Conservation (phyloP, 2,329 filamentous ascomycete genomes). For the Xylariaceae sp. region DNA sequence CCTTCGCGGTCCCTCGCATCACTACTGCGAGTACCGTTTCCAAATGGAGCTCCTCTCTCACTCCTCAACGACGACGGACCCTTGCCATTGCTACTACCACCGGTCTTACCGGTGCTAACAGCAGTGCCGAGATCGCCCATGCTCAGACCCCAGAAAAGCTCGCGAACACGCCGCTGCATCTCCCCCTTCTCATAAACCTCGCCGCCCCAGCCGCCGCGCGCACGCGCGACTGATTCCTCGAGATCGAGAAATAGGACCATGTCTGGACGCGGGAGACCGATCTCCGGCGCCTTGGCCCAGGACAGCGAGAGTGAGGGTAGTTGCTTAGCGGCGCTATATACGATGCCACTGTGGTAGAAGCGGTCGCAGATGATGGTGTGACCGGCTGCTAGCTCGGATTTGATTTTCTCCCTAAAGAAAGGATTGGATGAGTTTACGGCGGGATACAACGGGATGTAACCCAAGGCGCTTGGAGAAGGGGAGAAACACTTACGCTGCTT, state of each 20-base stretch:
- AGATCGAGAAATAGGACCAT: constrained; percentile 83
- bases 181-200: constrained; percentile 83
- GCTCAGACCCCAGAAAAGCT: constrained; percentile 60
- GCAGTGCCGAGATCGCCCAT: constrained; percentile 40
- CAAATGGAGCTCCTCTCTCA: constrained; percentile 6
- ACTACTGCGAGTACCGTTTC: constrained; percentile 16
- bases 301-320: constrained; percentile 62
- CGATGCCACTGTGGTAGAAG: constrained; percentile 91
- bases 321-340: constrained; percentile 85
- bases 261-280: constrained; percentile 83
- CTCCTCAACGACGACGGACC: constrained; percentile 8
- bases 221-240: constrained; percentile 63
- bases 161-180: constrained; percentile 75
- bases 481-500: constrained; percentile 48
- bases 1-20: constrained; percentile 12
- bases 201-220: constrained; percentile 78
- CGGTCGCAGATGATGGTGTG: constrained; percentile 80
- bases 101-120: constrained; percentile 10
- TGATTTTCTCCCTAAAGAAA: constrained; percentile 44
- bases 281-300: constrained; percentile 82
- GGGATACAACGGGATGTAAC: neutral
- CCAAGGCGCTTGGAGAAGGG: neutral
- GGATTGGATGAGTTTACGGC: neutral
- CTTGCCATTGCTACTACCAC: constrained; percentile 5
- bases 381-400: constrained; percentile 54